phyloP scores from a whole-genome alignment of 768 basidiomycete species.

The Suillus placidus region DNA sequence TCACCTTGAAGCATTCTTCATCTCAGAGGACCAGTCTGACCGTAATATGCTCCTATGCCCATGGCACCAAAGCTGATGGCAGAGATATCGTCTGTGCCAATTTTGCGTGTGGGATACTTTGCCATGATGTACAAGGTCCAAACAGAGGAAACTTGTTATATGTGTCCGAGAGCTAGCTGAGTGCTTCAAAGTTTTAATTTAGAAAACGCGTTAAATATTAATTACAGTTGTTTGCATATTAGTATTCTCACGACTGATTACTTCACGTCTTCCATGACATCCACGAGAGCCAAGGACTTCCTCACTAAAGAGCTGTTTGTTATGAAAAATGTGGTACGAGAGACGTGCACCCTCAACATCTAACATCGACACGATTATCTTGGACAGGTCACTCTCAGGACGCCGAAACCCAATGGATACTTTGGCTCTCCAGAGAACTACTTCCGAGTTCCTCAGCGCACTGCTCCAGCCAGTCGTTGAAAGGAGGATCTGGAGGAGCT shows the following conservation, averaged over 20 bases:
- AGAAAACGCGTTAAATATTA: too few species aligned
- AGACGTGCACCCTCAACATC: slow-evolving; percentile 12
- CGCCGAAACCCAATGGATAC: slow-evolving; percentile 47
- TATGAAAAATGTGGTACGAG: slow-evolving; percentile 43
- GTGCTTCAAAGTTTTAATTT: too few species aligned
- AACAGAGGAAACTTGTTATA: too few species aligned
- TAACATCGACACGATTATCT: neutral
- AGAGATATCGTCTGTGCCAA: slow-evolving; percentile 49
- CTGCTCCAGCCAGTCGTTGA: slow-evolving; percentile 75
- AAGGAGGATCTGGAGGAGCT: slow-evolving; percentile 94
- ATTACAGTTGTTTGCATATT: too few species aligned
- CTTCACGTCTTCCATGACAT: slow-evolving; percentile 27
- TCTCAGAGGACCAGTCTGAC: slow-evolving; percentile 47
- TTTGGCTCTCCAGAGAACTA: slow-evolving; percentile 69
- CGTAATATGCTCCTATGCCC: slow-evolving; percentile 56
- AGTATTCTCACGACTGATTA: slow-evolving; percentile 7
- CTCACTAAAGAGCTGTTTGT: slow-evolving; percentile 51
- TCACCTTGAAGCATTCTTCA: slow-evolving; percentile 62
- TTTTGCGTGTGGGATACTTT: slow-evolving; percentile 41
- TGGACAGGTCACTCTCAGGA: slow-evolving; percentile 61
- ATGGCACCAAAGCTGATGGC: slow-evolving; percentile 65
- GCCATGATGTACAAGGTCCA: slow-evolving; percentile 9
- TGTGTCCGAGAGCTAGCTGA: too few species aligned
- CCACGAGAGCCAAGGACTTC: slow-evolving; percentile 39
- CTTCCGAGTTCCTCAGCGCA: slow-evolving; percentile 42